Evolutionary conservation across 257 asterid genomes (phyloP), one percentile per base, ranked within the genome.

Genomic region (Capsicum baccatum): DNA sequence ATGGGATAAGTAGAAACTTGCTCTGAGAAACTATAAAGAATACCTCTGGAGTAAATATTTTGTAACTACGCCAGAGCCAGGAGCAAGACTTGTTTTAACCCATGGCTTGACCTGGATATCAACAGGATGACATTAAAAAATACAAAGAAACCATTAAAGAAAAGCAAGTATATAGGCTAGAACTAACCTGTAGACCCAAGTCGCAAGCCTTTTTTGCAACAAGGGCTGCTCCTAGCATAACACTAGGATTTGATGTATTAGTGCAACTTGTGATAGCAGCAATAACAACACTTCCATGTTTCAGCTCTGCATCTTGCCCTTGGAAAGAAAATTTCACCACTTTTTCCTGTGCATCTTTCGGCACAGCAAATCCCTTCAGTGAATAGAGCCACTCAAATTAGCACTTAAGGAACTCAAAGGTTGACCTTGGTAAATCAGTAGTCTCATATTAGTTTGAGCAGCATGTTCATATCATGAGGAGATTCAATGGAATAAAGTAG

Each of bases 261-360:
- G 99, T 94, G 90, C 99, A 96, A 88, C 98, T 96, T 21, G 99
- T 94, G 85, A 96, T 94, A 57, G 99, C 97, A 79, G 99, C 98
- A 89, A 96, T 96, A 63, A 96, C 99, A 35, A 96, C 97, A 81
- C 98, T 94, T 11, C 98, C 99, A 83, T 96, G 97, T 91, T 88
- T 96, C 86, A 96, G 97, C 89, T 96, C 99, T 64, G 99, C 96
- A 44, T 93, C 92, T 88, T 93, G 88, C 47, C 98, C 98, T 39
- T 90, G 92, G 89, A 94, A 96, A 80, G 97, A 89, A 85, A 96
- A 96, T 63, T 93, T 90, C 2, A 86, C 97, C 39, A 92, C 96
- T 86, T 96, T 94, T 54, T 89, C 96, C 84, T 92, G 99, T 64
- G 85, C 87, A 82, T 93, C 99, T 88, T 96, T 93, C 5, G 98